Evolutionary conservation across 1,139 yeast genomes (phyloP), one percentile per base, ranked within the genome.

Genomic region (Schizosaccharomyces versatilis): DNA sequence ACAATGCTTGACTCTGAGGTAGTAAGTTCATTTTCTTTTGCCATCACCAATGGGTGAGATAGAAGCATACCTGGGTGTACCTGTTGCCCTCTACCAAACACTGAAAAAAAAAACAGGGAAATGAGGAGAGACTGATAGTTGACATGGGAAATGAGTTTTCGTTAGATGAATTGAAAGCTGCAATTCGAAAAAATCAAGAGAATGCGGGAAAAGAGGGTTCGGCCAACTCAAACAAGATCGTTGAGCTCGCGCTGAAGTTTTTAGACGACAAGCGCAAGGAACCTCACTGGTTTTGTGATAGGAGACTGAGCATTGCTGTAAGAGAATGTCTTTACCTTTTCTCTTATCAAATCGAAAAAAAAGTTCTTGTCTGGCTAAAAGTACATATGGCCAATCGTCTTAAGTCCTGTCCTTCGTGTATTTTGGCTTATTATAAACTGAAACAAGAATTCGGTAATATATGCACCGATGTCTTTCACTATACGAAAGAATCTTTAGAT

Each of bases 261-360:
- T 32, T 44, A 9, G 32, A 44, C 15, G 38, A 9, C 6, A 44
- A 44, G 10, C 36, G 49, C 36, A 32, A 44, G 32, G 38, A 44
- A n/a, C 36, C 49, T 44, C 49, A 44, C 9, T 44, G 49, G 49
- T 32, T 44, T 44, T 44, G 49, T 44, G n/a, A 44, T 19, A n/a
- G 38, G 10, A 17, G 15, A 17, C 32, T 17, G 6, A 19, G 32
- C 9, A 32, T 44, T 24, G 49, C 49, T 24, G 49, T 44, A 24
- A 32, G 49, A 10, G 49, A 44, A 44, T 44, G 49, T 12, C 32
- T 44, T 44, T 44, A 19, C 9, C 49, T 44, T 5, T 44, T 44
- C 32, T 44, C 49, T 44, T 44, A 17, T 44, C 49, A 44, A 32
- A 14, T 19, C 19, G 49, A 44, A 24, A 44, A 44, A 7, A 36